A percentile compares a stretch with the other conserved stretches of the same genome.
phyloP scores from a whole-genome alignment of 345 rosid species.

The Passiflora organensis region DNA sequence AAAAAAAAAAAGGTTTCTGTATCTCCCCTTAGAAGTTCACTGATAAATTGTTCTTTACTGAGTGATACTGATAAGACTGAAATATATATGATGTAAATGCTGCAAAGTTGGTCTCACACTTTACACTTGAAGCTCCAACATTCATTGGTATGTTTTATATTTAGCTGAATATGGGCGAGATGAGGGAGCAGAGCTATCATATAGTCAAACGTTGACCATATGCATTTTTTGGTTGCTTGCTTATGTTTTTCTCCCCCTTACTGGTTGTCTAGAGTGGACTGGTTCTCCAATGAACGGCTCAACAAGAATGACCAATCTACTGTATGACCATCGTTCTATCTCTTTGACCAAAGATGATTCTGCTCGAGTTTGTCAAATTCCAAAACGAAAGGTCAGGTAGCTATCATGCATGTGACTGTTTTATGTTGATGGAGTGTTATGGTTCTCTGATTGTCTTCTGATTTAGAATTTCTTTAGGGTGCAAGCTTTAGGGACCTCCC shows the following conservation, averaged over 20 bases:
- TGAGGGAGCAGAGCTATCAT: not conserved
- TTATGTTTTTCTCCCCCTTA: constrained; percentile 2
- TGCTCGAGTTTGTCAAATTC: constrained; percentile 69
- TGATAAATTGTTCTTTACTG: no score
- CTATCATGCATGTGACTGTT: constrained; percentile 4
- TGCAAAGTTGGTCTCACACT: no score
- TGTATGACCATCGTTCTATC: constrained; percentile 73
- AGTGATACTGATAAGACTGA: no score
- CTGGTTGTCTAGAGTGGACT: constrained; percentile 49
- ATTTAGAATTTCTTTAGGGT: constrained; percentile 46
- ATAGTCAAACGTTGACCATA: not conserved
- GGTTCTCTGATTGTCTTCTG: constrained; percentile 8
- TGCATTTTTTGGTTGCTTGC: not conserved
- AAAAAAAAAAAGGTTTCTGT: no score
- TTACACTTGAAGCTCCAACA: no score
- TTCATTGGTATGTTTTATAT: no score
- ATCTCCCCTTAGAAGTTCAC: no score
- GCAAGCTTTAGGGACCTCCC: constrained; percentile 94
- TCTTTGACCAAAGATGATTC: constrained; percentile 50
- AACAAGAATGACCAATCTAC: constrained; percentile 22
- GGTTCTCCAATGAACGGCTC: constrained; percentile 35
- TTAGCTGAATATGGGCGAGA: no score
- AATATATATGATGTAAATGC: no score
- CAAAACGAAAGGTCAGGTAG: constrained; percentile 68
- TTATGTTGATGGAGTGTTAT: no score